These are phyloP conservation scores for Pichia sp. DNA, from an alignment of 1,139 yeast genomes.

Conservation along the genomic window DNA sequence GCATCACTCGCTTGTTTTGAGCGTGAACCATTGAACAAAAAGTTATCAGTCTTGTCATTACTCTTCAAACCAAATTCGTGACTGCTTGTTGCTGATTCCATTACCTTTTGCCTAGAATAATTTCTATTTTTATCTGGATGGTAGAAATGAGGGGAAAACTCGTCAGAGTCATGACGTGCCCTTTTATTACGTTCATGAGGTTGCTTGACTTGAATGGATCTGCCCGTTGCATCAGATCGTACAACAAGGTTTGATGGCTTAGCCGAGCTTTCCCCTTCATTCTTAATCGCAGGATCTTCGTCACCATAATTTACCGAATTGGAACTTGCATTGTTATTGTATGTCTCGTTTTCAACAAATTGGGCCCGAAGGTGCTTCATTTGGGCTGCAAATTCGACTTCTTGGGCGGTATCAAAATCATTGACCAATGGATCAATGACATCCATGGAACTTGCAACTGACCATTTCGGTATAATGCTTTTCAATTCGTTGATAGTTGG, in stretches of 20 bases:
- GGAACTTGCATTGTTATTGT: slow-evolving; percentile 5
- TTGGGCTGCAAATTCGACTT: slow-evolving; percentile 62
- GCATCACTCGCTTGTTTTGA: neutral
- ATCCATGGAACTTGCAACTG: neutral
- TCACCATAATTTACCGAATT: neutral
- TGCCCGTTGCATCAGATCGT: slow-evolving; percentile 1
- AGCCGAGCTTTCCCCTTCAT: neutral
- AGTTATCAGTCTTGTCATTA: neutral
- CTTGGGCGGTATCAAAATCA: slow-evolving; percentile 62
- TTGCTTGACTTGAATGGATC: slow-evolving; percentile 4
- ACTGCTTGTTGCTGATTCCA: slow-evolving; percentile 11
- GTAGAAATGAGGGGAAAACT: slow-evolving; percentile 9
- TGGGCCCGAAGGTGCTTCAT: slow-evolving; percentile 58
- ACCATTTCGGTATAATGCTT: slow-evolving; percentile 8
- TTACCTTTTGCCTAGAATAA: slow-evolving; percentile 8
- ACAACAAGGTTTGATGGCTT: neutral
- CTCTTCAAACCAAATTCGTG: slow-evolving; percentile 1
- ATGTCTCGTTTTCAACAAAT: slow-evolving; percentile 24
- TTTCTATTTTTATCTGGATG: slow-evolving; percentile 9
- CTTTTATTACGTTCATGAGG: neutral
- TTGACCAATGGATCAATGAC: slow-evolving; percentile 19
- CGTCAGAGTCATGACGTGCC: slow-evolving; percentile 3
- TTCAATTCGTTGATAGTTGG: slow-evolving; percentile 13
- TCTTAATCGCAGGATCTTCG: slow-evolving; percentile 3
- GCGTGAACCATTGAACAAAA: neutral